phyloP scores from a whole-genome alignment of 352 stramenopile species.

The Plasmopara halstedii region DNA sequence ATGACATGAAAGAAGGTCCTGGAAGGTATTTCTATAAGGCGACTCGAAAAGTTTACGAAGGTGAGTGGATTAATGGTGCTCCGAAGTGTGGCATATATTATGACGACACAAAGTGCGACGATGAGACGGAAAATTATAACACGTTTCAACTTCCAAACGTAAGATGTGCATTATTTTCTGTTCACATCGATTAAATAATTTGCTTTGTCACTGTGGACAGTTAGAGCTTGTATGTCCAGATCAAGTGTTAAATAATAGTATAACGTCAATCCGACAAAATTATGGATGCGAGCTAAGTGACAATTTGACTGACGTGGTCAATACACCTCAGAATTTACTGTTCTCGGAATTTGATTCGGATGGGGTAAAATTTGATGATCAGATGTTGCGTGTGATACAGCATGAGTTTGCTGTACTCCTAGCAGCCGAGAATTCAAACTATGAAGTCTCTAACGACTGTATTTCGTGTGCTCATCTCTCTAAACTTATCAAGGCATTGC shows the following conservation, averaged over 20 bases:
- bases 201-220: conserved; percentile 11
- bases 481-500: conserved; percentile 34
- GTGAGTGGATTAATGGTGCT: conserved; percentile 76
- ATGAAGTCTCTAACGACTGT: no score
- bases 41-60: conserved; percentile 83
- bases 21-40: conserved; percentile 80
- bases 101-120: conserved; percentile 30
- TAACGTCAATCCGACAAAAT: conserved; percentile 63
- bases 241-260: conserved; percentile 63
- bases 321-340: no score
- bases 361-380: conserved; percentile 53
- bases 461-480: conserved; percentile 44
- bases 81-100: conserved; percentile 73
- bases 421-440: no score
- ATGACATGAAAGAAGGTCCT: conserved; percentile 85
- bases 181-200: background rate
- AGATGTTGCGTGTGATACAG: conserved; percentile 46
- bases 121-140: no score
- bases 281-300: conserved; percentile 39
- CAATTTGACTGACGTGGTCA: conserved; percentile 7
- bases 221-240: conserved; percentile 66
- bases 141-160: conserved; percentile 65
- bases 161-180: background rate
- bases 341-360: conserved; percentile 10
- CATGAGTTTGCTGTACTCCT: conserved; percentile 43